These are phyloP conservation scores for Aspergillus unguis DNA, from an alignment of 2,329 filamentous ascomycete genomes.

Conservation along the genomic window DNA sequence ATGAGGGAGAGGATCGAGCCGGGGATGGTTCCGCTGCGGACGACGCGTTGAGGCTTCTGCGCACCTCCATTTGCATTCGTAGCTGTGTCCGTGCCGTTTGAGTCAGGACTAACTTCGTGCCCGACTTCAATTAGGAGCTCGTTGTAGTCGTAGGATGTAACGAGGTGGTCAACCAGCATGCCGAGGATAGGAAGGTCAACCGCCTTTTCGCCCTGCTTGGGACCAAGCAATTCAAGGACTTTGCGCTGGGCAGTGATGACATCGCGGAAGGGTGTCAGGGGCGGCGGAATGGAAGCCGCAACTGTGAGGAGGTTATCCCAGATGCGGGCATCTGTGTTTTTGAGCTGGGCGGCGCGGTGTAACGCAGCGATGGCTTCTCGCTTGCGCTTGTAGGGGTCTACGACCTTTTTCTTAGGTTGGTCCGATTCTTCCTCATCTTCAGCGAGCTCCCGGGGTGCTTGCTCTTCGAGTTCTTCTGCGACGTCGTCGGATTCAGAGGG, in stretches of 20 bases:
- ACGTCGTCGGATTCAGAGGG: slow-evolving; percentile 22
- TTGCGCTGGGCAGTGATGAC: slow-evolving; percentile 71
- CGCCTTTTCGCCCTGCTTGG: slow-evolving; percentile 67
- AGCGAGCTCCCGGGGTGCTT: slow-evolving; percentile 18
- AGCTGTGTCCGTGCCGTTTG: slow-evolving; percentile 3
- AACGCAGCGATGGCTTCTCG: slow-evolving; percentile 77
- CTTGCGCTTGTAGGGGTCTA: slow-evolving; percentile 60
- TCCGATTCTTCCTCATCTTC: slow-evolving; percentile 28
- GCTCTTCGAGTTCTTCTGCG: slow-evolving; percentile 3
- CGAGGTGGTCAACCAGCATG: slow-evolving; percentile 68
- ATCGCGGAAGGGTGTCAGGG: slow-evolving; percentile 63
- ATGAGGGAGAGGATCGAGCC: slow-evolving; percentile 64
- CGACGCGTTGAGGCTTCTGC: slow-evolving; percentile 30
- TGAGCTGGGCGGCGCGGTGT: slow-evolving; percentile 78
- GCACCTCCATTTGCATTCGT: background rate
- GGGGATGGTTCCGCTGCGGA: slow-evolving; percentile 52
- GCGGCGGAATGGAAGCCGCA: slow-evolving; percentile 71
- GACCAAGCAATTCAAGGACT: slow-evolving; percentile 69
- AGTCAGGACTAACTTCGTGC: slow-evolving; percentile 30
- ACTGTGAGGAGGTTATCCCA: slow-evolving; percentile 96
- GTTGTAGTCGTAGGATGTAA: slow-evolving; percentile 47
- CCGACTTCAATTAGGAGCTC: slow-evolving; percentile 34
- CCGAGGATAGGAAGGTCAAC: slow-evolving; percentile 72
- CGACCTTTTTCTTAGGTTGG: slow-evolving; percentile 13
- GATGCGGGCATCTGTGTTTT: slow-evolving; percentile 84